A percentile compares a stretch with the other conserved stretches of the same genome.
Conservation (phyloP, 1,284 basidiomycete genomes). For the Leccinum angustisporum region DNA sequence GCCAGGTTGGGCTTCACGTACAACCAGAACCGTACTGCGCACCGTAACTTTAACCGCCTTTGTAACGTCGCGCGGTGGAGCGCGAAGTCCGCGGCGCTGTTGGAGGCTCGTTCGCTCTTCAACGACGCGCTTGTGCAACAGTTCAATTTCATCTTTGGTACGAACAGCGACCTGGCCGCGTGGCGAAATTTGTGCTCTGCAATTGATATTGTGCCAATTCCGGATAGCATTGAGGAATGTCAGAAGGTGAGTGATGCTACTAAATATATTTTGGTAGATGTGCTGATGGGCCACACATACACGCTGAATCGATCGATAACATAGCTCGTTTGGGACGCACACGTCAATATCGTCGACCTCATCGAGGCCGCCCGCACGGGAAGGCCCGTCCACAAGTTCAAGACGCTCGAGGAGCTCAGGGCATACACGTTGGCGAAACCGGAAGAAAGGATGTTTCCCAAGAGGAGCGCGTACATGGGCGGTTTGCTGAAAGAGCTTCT, state of each 20-base stretch:
- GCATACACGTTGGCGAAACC: neutral
- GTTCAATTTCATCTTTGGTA: conserved; percentile 36
- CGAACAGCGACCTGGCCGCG: conserved; percentile 28
- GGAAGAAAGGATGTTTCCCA: neutral
- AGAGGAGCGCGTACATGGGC: neutral
- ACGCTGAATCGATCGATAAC: neutral
- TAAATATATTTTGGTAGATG: neutral
- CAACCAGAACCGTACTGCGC: conserved; percentile 6
- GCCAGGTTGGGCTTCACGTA: conserved; percentile 17
- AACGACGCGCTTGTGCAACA: conserved; percentile 31
- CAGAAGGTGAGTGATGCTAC: conserved; percentile 19
- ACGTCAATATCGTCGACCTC: conserved; percentile 43
- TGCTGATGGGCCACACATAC: neutral
- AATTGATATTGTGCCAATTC: conserved; percentile 21
- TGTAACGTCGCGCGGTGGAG: conserved; percentile 1
- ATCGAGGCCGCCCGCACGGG: conserved; percentile 21
- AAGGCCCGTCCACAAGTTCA: neutral
- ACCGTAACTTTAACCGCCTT: conserved; percentile 19
- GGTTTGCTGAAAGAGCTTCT: neutral
- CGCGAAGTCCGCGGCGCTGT: neutral
- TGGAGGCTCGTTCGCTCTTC: conserved; percentile 12
- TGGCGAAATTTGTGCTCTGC: conserved; percentile 34
- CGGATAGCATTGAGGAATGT: conserved; percentile 27
- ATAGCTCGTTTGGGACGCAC: conserved; percentile 31
- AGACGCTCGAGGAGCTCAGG: neutral